Evolutionary conservation across 441 rosid genomes (phyloP).

Genomic region (Isatis lusitanica): DNA sequence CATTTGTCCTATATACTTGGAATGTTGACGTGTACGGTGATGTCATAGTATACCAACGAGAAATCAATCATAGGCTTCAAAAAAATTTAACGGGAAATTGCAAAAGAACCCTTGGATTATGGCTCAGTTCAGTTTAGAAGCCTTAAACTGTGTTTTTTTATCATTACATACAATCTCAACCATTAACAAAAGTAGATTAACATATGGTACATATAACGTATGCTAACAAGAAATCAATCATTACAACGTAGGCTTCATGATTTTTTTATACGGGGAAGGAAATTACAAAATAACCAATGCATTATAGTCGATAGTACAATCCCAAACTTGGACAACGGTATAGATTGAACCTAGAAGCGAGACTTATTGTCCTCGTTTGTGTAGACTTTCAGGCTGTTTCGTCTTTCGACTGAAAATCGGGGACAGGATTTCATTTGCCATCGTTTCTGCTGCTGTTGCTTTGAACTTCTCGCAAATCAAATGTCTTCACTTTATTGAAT

Average conservation of each 20-base stretch:
- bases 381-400: background rate
- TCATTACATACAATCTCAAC: no score
- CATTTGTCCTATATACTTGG: slow-evolving; percentile 30
- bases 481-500: background rate
- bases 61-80: slow-evolving; percentile 10
- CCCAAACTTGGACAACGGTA: no score
- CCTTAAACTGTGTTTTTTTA: no score
- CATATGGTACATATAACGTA: no score
- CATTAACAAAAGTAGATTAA: no score
- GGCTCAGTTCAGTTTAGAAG: no score
- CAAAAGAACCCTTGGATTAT: background rate
- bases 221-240: no score
- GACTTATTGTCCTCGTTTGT: background rate
- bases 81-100: background rate
- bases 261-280: no score
- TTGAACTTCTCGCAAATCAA: background rate
- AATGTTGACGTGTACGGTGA: slow-evolving; percentile 34
- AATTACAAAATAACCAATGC: no score
- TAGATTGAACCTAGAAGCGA: no score
- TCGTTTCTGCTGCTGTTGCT: background rate
- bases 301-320: no score
- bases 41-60: slow-evolving; percentile 12
- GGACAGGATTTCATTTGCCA: background rate
- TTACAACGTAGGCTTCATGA: no score
- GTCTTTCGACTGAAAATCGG: background rate